A percentile compares a stretch with the other conserved stretches of the same genome.
Conservation (phyloP, 2,329 filamentous ascomycete species). For the Aurifilum marmelostoma region DNA sequence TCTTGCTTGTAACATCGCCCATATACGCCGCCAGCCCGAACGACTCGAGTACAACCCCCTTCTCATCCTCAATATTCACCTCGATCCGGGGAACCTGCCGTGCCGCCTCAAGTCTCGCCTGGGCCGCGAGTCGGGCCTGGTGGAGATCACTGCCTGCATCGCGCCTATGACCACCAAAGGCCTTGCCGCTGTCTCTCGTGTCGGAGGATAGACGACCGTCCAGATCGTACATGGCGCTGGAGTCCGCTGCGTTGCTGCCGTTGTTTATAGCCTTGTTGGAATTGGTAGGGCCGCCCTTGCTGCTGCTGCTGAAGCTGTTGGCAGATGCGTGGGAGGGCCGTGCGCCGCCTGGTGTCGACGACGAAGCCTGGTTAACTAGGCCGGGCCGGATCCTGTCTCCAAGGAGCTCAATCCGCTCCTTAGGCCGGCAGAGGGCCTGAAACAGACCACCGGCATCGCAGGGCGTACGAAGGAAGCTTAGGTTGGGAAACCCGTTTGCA, state of each 20-base stretch:
- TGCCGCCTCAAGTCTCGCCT: slow-evolving; percentile 65
- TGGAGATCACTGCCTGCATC: slow-evolving; percentile 48
- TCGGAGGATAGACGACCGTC: slow-evolving; percentile 16
- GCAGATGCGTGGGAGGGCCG: neutral
- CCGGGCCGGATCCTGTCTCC: slow-evolving; percentile 49
- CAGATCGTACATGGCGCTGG: neutral
- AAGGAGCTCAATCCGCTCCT: slow-evolving; percentile 56
- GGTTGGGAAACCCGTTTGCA: slow-evolving; percentile 63
- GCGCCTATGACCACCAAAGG: slow-evolving; percentile 8
- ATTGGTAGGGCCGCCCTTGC: neutral
- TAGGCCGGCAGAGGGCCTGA: slow-evolving; percentile 69
- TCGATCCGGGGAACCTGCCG: slow-evolving; percentile 57
- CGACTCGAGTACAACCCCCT: slow-evolving; percentile 54
- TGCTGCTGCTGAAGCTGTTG: slow-evolving; percentile 14
- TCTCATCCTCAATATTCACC: slow-evolving; percentile 60
- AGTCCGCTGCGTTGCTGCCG: neutral
- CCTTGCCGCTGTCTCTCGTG: slow-evolving; percentile 24
- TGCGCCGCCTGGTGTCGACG: neutral
- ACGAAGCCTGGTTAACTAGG: slow-evolving; percentile 22
- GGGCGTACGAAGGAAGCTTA: slow-evolving; percentile 64
- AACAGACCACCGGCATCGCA: slow-evolving; percentile 71
- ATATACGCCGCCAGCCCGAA: slow-evolving; percentile 64
- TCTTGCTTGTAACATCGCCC: slow-evolving; percentile 60
- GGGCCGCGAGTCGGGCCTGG: slow-evolving; percentile 64
- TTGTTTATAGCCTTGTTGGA: neutral